A percentile compares a stretch with the other conserved stretches of the same genome.
Evolutionary conservation across 2,329 filamentous ascomycete species (phyloP).

Genomic region (Sarocladium oryzae): DNA sequence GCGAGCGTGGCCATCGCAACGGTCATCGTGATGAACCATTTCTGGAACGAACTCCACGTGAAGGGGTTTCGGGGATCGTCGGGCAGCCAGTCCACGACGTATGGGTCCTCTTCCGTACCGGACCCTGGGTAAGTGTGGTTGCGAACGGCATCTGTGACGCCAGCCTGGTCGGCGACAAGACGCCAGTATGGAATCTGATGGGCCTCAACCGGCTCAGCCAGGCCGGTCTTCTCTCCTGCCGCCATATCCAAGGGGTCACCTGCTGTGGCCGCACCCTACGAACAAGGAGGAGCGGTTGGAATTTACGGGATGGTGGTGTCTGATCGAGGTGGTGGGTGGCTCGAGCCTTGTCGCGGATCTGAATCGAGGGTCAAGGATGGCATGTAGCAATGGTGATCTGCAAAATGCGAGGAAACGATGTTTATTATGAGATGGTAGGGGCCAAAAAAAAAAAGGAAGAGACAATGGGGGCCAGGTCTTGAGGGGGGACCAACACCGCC

Average conservation of each 20-base stretch:
- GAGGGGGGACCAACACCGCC: no score
- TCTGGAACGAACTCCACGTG: slow-evolving; percentile 44
- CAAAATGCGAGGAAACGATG: no score
- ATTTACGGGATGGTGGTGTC: no score
- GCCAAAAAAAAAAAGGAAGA: no score
- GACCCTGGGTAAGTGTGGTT: slow-evolving; percentile 45
- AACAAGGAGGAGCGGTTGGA: no score
- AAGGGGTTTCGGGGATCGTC: slow-evolving; percentile 58
- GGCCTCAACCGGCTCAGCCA: not conserved
- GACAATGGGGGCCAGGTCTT: no score
- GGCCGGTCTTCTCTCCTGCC: not conserved
- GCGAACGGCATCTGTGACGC: slow-evolving; percentile 44
- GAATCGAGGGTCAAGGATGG: no score
- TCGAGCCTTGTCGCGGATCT: no score
- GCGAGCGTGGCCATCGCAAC: slow-evolving; percentile 57
- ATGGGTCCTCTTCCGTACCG: slow-evolving; percentile 58
- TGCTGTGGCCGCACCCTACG: no score
- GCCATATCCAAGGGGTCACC: not conserved
- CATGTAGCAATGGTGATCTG: no score
- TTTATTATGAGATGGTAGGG: no score
- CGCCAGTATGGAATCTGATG: slow-evolving; percentile 4
- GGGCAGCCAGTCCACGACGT: slow-evolving; percentile 56
- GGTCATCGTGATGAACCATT: slow-evolving; percentile 56
- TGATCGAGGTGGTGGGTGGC: no score
- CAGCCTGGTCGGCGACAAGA: slow-evolving; percentile 34